Evolutionary conservation across 1,139 yeast species (phyloP).

Genomic region (Geotrichum macrosporum): DNA sequence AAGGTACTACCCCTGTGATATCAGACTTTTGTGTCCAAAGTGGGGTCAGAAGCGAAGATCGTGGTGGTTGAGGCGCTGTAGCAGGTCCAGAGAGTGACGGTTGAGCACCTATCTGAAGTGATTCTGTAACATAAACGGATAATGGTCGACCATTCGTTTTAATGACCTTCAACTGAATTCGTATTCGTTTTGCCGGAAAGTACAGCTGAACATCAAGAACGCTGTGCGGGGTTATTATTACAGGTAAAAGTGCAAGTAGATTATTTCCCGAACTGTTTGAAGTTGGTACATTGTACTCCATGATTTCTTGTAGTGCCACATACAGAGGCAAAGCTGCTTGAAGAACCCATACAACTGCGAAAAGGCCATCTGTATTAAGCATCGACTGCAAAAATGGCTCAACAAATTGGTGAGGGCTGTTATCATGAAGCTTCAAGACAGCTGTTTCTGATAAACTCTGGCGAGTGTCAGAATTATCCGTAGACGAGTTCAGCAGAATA

Average conservation of each 20-base stretch:
- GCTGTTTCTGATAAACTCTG: constrained; percentile 18
- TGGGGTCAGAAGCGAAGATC: constrained; percentile 11
- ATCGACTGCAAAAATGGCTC: constrained; percentile 28
- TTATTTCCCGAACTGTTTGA: constrained; percentile 12
- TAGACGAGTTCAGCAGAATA: constrained; percentile 13
- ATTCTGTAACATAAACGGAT: constrained; percentile 16
- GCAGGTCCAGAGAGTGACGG: constrained; percentile 10
- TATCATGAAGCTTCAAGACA: constrained; percentile 23
- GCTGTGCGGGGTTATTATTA: constrained; percentile 16
- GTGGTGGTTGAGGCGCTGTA: neutral
- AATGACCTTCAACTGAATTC: constrained; percentile 15
- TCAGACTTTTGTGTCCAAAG: constrained; percentile 23
- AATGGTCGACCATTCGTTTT: constrained; percentile 20
- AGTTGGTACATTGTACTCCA: constrained; percentile 1
- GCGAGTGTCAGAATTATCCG: neutral
- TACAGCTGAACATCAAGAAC: constrained; percentile 16
- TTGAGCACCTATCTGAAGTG: constrained; percentile 8
- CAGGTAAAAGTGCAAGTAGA: constrained; percentile 20
- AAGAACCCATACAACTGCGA: constrained; percentile 33
- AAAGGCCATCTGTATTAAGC: constrained; percentile 29
- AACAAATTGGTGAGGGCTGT: constrained; percentile 31
- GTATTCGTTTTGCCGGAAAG: constrained; percentile 11
- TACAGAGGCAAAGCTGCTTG: constrained; percentile 32
- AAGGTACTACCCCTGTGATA: constrained; percentile 30
- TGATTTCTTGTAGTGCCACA: constrained; percentile 25